Conservation (phyloP, 768 basidiomycete genomes). For the Suillus brevipes region DNA sequence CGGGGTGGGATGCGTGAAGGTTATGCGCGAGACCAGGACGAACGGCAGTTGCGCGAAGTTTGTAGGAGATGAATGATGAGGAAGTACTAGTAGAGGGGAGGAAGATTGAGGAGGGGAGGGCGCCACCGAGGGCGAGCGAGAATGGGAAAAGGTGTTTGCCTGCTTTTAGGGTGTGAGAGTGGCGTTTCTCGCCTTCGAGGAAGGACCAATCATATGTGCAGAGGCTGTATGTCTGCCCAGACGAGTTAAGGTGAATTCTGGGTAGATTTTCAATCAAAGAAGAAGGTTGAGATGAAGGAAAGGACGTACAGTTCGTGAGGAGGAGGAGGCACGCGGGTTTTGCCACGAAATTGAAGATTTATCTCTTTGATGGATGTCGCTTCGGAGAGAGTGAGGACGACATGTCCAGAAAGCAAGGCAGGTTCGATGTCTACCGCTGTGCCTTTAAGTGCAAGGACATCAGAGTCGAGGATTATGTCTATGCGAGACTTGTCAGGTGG, state of each 20-base stretch:
- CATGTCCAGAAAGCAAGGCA: conserved; percentile 74
- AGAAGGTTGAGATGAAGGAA: conserved; percentile 12
- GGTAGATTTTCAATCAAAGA: not conserved
- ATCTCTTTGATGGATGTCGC: conserved; percentile 83
- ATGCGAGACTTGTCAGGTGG: conserved; percentile 52
- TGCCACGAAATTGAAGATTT: conserved; percentile 81
- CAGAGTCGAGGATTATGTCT: conserved; percentile 75
- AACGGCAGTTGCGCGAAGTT: conserved; percentile 81
- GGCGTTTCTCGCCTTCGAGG: conserved; percentile 77
- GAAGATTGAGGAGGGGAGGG: conserved; percentile 73
- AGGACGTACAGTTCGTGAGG: conserved; percentile 57
- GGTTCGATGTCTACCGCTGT: conserved; percentile 84
- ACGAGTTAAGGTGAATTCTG: conserved; percentile 24
- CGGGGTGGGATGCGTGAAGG: conserved; percentile 58
- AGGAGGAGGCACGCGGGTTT: conserved; percentile 66
- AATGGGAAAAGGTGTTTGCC: conserved; percentile 94
- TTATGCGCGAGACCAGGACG: conserved; percentile 75
- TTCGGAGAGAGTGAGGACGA: conserved; percentile 79
- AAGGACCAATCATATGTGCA: conserved; percentile 92
- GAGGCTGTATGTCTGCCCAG: conserved; percentile 57
- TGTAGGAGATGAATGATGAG: conserved; percentile 78
- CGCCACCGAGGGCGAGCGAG: conserved; percentile 80
- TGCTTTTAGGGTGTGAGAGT: conserved; percentile 91
- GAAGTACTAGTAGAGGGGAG: conserved; percentile 48
- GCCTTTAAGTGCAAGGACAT: conserved; percentile 71